Evolutionary conservation across 331 rosid genomes (phyloP).

Genomic region (Ulmus americana): DNA sequence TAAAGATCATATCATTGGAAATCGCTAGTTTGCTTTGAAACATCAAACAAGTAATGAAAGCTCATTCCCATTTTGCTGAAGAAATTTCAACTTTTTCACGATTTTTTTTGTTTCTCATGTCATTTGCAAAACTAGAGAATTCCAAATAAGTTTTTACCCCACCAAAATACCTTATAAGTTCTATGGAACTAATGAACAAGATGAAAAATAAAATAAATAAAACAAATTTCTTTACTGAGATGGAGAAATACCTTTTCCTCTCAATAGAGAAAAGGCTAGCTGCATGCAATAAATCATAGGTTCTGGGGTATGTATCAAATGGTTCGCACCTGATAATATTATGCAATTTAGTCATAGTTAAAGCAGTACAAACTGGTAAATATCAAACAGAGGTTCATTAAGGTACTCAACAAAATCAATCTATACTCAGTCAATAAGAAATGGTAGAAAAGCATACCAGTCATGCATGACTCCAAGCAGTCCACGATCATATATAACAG

Average conservation of each 20-base stretch:
- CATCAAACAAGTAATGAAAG: no score
- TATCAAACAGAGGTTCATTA: background rate
- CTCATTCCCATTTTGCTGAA: no score
- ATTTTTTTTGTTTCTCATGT: no score
- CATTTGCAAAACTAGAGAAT: no score
- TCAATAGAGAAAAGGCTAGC: constrained; percentile 67
- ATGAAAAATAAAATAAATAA: constrained; percentile 3
- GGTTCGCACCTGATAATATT: constrained; percentile 74
- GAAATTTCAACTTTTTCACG: no score
- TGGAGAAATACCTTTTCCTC: constrained; percentile 60
- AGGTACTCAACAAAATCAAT: background rate
- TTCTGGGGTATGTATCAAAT: constrained; percentile 92
- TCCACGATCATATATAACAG: constrained; percentile 90
- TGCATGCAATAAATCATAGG: constrained; percentile 88
- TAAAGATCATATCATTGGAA: no score
- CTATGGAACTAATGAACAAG: constrained; percentile 6
- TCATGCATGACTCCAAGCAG: constrained; percentile 87
- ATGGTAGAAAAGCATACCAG: constrained; percentile 46
- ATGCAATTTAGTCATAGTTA: constrained; percentile 7
- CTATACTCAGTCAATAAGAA: background rate
- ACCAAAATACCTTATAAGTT: no score
- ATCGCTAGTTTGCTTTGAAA: no score
- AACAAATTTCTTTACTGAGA: constrained; percentile 7
- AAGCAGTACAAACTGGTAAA: background rate
- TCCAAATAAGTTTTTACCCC: no score